These are phyloP conservation scores for Thelephora aurantiotincta DNA, from an alignment of 768 basidiomycete species.

Conservation along the genomic window DNA sequence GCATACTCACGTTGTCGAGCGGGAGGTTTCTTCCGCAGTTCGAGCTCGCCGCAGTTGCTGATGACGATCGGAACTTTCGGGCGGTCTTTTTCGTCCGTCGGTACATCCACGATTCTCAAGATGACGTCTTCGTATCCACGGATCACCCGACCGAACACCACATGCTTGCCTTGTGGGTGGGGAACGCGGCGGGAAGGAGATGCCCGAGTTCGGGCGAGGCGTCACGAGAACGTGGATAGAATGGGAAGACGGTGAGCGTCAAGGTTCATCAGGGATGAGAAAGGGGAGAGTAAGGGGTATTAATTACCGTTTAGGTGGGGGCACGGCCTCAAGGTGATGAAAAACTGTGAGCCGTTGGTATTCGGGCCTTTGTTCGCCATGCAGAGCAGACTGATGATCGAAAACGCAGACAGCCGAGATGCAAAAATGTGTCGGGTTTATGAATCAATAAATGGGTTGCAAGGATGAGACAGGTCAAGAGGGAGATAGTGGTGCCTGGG, in stretches of 20 bases:
- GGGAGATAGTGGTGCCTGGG: conserved; percentile 2
- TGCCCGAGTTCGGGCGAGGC: conserved; percentile 13
- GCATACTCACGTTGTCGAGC: too few relatives aligned
- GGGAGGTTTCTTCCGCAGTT: conserved; percentile 34
- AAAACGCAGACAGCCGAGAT: not conserved
- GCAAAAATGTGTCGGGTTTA: not conserved
- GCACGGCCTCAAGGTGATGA: conserved; percentile 66
- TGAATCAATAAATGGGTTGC: too few relatives aligned
- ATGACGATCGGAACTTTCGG: conserved; percentile 57
- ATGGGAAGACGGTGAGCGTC: not conserved
- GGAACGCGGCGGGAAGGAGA: too few relatives aligned
- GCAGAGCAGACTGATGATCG: conserved; percentile 42
- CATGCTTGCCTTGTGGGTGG: conserved; percentile 37
- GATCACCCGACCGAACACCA: conserved; percentile 36
- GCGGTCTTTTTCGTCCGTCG: conserved; percentile 63
- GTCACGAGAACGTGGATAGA: conserved; percentile 9
- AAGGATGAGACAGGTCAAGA: too few relatives aligned
- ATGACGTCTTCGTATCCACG: conserved; percentile 49
- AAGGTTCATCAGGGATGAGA: not conserved
- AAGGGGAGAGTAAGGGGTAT: conserved; percentile 18
- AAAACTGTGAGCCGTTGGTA: conserved; percentile 83
- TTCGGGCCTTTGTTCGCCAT: conserved; percentile 84
- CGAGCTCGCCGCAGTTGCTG: conserved; percentile 73
- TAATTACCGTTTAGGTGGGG: conserved; percentile 58
- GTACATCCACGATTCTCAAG: conserved; percentile 41